phyloP scores from a whole-genome alignment of 305 asterid species.

The Coffea humblotiana region DNA sequence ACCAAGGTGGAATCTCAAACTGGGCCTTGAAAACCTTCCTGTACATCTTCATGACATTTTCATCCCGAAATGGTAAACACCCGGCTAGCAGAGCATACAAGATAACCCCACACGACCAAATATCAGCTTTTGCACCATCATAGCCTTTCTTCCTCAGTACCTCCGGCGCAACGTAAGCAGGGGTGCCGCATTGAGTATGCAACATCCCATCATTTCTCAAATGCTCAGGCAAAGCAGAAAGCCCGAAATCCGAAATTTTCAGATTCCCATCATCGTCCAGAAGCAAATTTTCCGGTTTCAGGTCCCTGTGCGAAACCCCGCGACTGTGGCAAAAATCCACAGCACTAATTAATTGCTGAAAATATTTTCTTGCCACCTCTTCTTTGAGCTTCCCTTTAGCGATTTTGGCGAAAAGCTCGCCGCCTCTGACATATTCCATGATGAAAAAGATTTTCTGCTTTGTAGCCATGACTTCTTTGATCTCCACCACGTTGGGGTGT shows the following conservation, averaged over 20 bases:
- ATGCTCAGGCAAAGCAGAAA: constrained; percentile 34
- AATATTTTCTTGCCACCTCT: constrained; percentile 29
- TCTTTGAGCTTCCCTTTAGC: constrained; percentile 26
- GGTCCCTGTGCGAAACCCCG: constrained; percentile 31
- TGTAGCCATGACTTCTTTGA: constrained; percentile 39
- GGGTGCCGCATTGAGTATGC: constrained; percentile 35
- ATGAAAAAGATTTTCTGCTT: constrained; percentile 30
- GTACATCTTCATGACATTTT: constrained; percentile 32
- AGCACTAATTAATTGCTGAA: constrained; percentile 33
- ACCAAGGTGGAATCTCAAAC: constrained; percentile 30
- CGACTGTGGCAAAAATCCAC: constrained; percentile 35
- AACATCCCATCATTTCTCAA: constrained; percentile 26
- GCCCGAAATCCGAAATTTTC: constrained; percentile 34
- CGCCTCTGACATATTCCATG: constrained; percentile 34
- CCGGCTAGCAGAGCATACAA: constrained; percentile 32
- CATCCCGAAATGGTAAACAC: constrained; percentile 31
- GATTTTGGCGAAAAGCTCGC: constrained; percentile 28
- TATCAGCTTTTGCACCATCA: constrained; percentile 34
- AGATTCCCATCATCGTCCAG: constrained; percentile 27
- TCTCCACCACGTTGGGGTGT: constrained; percentile 31
- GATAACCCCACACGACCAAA: constrained; percentile 40
- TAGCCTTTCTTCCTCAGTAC: constrained; percentile 33
- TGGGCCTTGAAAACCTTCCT: constrained; percentile 31
- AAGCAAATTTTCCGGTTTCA: constrained; percentile 34
- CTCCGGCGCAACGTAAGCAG: constrained; percentile 36